Evolutionary conservation across 805 yeast genomes (phyloP).

Genomic region (Starmerella sp.): DNA sequence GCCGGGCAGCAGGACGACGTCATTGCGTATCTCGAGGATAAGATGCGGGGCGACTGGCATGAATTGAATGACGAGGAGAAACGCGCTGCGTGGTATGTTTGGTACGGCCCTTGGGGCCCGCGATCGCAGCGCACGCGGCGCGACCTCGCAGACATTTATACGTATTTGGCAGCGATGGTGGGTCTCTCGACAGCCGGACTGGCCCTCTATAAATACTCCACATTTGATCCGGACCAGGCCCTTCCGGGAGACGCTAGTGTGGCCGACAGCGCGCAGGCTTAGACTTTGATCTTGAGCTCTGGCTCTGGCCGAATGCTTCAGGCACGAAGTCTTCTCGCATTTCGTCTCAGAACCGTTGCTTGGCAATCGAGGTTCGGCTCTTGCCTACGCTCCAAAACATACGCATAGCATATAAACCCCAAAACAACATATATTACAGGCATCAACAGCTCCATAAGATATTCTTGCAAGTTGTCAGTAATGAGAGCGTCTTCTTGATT

Average conservation of each 20-base stretch:
- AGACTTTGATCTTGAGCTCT: no score
- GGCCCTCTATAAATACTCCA: slow-evolving; percentile 21
- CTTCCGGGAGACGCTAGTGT: slow-evolving; percentile 4
- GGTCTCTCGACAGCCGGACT: slow-evolving; percentile 20
- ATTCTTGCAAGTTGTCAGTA: neutral
- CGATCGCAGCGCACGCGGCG: slow-evolving; percentile 23
- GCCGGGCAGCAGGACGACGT: slow-evolving; percentile 31
- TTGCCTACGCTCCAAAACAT: neutral
- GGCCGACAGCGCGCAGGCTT: no score
- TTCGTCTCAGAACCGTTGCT: no score
- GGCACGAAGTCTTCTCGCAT: no score
- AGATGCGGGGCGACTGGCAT: slow-evolving; percentile 30
- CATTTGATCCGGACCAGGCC: slow-evolving; percentile 2
- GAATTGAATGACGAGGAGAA: slow-evolving; percentile 26
- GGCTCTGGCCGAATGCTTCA: no score
- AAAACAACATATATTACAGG: neutral
- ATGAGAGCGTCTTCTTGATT: neutral
- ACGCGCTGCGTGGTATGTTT: slow-evolving; percentile 27
- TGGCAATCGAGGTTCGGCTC: no score
- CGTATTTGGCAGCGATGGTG: slow-evolving; percentile 19
- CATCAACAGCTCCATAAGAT: neutral
- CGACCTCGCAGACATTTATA: slow-evolving; percentile 18
- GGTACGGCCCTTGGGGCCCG: slow-evolving; percentile 32
- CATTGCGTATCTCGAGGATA: slow-evolving; percentile 29
- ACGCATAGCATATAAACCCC: neutral